Base-by-base conservation (phyloP, 1,139 yeast genomes). In the Arxiozyma heterogenica region DNA sequence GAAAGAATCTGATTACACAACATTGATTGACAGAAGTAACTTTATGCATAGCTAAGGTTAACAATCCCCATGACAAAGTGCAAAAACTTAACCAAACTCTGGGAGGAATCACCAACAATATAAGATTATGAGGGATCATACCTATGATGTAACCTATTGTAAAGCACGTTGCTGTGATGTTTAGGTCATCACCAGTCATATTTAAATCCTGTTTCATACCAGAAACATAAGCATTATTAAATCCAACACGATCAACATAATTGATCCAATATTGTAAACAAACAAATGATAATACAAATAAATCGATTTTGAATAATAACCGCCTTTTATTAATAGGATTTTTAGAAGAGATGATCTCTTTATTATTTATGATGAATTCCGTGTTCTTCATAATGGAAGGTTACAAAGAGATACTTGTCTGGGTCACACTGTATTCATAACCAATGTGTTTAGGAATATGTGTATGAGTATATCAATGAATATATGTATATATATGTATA, bases 91-190 rank as follows among this genome's bases (percentile, higher is more conserved):
- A 60, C 83, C 81, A 80, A 57, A 76, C 74, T 50, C 81, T 70
- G 0, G 85, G 84, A 57, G 79, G 73, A 1, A 81, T 72, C 54
- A 73, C 75, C 54, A 80, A 66, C 23, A 82, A 66, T 50, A 78
- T 73, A 61, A 78, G 61, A 61, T 80, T 80, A 58, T 80, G 76
- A 1, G 86, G 86, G 44, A 83, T 66, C 73, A 80, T 75, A 4
- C 82, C 81, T 18, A 82, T 71, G 27, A 79, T 75, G 64, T 80
- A 82, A 1, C 87, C 87, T 6, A 81, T 77, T 12, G 80, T 79
- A 65, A 81, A 82, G 51, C 79, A 75, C 0, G 86, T 80, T 57
- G 78, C 77, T 52, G 80, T 74, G 38, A 75, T 58, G 58, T 80
- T 81, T 55, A 72, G 71, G 58, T 76, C 75, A 58, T 81, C 73